Percentiles rank a stretch among this genome's conserved stretches.
These are phyloP conservation scores for Pisolithus tinctorius DNA, from an alignment of 768 basidiomycete species.

Conservation along the genomic window DNA sequence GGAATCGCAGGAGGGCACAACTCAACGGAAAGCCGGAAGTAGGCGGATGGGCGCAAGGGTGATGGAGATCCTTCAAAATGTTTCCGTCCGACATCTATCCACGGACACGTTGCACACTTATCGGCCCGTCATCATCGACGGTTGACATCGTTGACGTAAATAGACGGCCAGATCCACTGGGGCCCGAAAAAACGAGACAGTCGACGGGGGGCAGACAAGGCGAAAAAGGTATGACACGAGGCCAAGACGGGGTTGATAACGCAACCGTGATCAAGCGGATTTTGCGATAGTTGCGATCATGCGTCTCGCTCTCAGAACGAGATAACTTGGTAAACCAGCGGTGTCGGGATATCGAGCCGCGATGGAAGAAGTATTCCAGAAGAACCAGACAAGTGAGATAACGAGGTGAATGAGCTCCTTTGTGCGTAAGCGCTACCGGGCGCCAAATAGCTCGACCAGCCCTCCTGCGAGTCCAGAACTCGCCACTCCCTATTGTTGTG, in stretches of 20 bases:
- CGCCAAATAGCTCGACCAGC: conserved; percentile 20
- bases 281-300: not conserved
- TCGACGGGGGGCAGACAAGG: conserved; percentile 15
- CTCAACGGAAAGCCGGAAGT: not conserved
- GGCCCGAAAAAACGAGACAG: conserved; percentile 8
- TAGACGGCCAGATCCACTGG: conserved; percentile 23
- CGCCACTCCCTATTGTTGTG: conserved; percentile 19
- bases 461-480: conserved; percentile 12
- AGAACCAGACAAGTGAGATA: conserved; percentile 6
- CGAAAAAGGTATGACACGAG: conserved; percentile 33
- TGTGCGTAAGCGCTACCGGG: conserved; percentile 23
- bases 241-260: conserved; percentile 33
- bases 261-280: conserved; percentile 10
- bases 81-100: not conserved
- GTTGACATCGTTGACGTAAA: conserved; percentile 11
- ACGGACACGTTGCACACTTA: conserved; percentile 2
- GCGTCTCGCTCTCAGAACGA: conserved; percentile 27
- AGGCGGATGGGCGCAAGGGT: not conserved
- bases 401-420: conserved; percentile 17
- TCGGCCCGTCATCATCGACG: conserved; percentile 13
- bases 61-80: not conserved
- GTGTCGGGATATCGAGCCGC: conserved; percentile 30
- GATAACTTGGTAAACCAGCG: conserved; percentile 16
- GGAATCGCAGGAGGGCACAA: not conserved
- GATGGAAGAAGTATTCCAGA: conserved; percentile 6